Evolutionary conservation across 169 alveolate species (phyloP).

Genomic region (Plasmodium inui): DNA sequence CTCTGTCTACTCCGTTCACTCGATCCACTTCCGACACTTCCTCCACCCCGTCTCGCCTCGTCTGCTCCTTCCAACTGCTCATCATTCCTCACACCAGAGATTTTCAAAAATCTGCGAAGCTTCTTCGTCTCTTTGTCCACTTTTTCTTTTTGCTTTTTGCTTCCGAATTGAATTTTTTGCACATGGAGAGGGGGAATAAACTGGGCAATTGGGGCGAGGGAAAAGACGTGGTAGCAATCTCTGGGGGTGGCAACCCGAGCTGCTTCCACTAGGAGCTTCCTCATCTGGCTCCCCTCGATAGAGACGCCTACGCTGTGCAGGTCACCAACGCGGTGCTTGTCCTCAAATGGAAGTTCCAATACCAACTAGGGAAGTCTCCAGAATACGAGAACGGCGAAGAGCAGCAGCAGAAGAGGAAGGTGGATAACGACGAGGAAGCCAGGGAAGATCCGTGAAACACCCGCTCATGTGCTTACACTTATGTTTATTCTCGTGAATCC

Average conservation of each 20-base stretch:
- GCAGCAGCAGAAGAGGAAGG: too few relatives aligned
- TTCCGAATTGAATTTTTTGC: slow-evolving; percentile 44
- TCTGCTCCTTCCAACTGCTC: neutral
- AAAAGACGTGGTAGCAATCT: neutral
- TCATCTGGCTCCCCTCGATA: neutral
- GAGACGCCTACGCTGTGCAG: neutral
- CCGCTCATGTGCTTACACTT: neutral
- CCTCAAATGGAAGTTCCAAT: neutral
- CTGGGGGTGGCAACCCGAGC: neutral
- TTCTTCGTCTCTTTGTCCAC: slow-evolving; percentile 56
- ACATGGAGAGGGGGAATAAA: neutral
- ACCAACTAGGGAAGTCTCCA: neutral
- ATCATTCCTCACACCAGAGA: slow-evolving; percentile 21
- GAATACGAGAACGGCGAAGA: too few relatives aligned
- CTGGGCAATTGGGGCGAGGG: neutral
- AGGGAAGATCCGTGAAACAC: neutral
- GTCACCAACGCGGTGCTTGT: neutral
- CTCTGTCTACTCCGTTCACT: neutral
- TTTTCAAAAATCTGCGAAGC: slow-evolving; percentile 49
- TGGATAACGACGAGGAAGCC: neutral
- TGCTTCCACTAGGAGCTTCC: neutral
- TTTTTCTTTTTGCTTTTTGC: slow-evolving; percentile 70
- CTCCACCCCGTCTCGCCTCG: neutral
- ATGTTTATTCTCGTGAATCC: neutral
- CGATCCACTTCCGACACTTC: too few relatives aligned